Evolutionary conservation across 164 flowering plant genomes (phyloP), one percentile per base, ranked within the genome.

Genomic region (Protea cynaroides): DNA sequence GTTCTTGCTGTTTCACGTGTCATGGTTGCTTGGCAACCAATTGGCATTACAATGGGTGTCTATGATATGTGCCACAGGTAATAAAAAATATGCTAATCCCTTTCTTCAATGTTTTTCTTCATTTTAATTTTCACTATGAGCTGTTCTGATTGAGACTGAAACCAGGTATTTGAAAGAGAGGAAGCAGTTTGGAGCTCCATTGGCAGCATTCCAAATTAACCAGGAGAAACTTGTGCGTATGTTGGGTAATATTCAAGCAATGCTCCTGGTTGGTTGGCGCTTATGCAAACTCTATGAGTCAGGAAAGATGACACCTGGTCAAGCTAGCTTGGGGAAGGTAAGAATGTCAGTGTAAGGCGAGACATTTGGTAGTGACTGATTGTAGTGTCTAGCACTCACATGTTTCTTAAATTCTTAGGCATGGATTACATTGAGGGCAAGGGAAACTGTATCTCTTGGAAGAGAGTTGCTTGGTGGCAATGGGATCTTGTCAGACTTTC

Each of bases 11-110:
- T 88, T 72, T 94, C 99, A 37, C 91, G 99, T 63, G 89, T 94
- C 38, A 89, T 89, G 96, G 99, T 94, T 76, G 93, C 96, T 18
- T 94, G 99, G 99, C 97, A 89, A 70, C 96, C 99, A 24, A 89
- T 94, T 73, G 97, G 97, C 67, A 82, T 91, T 65, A 71, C 92
- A 52, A 91, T 94, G 99, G 99, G 99, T 58, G 84, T 89, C 25
- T 91, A 87, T 69, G 99, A 94, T 66, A 88, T 91, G 87, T 94
- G 99, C 67, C 93, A 84, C 79, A 89, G 99, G 98, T 94, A 83
- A 11, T 9, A 43, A 54, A 53, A 14, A 25, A 51, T 40, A 25
- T 44, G 9, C 24, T 51, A 18, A 19, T 63, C 10, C 23, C 18
- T 47, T 43, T 44, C 19, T 49, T 29, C 38, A 37, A 24, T 65